Percentiles rank a stretch among this genome's conserved stretches.
Conservation (phyloP, 2,329 filamentous ascomycete species). For the Hirsutella rhossiliensis region DNA sequence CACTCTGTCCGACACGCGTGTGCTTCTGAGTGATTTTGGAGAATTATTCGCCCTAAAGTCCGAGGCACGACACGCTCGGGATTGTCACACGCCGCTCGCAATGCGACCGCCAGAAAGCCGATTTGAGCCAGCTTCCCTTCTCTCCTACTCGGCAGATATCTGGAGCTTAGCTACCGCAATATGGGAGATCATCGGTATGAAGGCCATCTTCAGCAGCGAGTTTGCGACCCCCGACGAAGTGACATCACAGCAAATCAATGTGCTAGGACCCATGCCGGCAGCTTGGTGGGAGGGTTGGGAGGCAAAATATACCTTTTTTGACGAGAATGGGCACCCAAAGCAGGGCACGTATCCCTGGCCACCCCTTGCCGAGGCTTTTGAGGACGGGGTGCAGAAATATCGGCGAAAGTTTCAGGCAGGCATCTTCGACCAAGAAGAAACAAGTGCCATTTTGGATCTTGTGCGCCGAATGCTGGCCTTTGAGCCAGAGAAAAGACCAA, state of each 20-base stretch:
- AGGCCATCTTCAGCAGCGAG: no score
- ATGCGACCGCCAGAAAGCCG: no score
- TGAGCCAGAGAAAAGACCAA: conserved; percentile 2
- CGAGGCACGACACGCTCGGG: no score
- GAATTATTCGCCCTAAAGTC: no score
- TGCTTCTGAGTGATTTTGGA: no score
- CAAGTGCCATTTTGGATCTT: conserved; percentile 3
- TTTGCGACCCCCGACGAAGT: not conserved
- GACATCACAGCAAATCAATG: conserved; percentile 1
- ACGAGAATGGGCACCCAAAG: not conserved
- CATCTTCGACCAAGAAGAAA: conserved; percentile 1
- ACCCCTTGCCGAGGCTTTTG: not conserved
- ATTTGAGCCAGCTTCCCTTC: no score
- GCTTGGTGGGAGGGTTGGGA: conserved; percentile 4
- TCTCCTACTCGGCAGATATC: no score
- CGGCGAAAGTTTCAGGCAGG: conserved; percentile 2
- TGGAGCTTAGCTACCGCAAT: no score
- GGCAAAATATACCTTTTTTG: not conserved
- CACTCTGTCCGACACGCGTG: no score
- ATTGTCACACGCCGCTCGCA: no score
- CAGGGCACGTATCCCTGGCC: conserved; percentile 1
- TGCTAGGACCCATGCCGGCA: conserved; percentile 3
- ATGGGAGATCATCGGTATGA: no score
- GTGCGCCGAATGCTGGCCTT: conserved; percentile 3
- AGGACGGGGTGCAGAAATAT: conserved; percentile 3